These are phyloP conservation scores for Moniliella sp. DNA, from an alignment of 1,284 basidiomycete species.

Conservation along the genomic window DNA sequence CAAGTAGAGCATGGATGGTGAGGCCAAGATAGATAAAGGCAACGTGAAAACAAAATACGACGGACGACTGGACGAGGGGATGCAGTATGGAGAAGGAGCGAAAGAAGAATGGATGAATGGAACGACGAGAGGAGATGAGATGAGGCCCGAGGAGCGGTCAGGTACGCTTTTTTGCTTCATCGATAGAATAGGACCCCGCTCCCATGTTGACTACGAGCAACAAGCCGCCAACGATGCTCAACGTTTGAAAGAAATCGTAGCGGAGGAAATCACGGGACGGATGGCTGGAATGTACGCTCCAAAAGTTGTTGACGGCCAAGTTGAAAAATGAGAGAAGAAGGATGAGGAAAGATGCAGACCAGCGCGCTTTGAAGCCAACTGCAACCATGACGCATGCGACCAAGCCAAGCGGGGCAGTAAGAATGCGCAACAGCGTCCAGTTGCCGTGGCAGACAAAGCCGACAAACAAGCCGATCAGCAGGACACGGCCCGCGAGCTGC, in stretches of 20 bases:
- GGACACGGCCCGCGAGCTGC: conserved; percentile 78
- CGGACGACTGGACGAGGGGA: too few species aligned
- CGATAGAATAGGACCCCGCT: conserved; percentile 82
- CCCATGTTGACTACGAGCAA: conserved; percentile 95
- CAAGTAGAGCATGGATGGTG: too few species aligned
- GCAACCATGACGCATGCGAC: conserved; percentile 87
- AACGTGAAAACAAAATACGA: too few species aligned
- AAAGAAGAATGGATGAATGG: too few species aligned
- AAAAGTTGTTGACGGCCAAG: conserved; percentile 87
- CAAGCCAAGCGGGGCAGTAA: conserved; percentile 49
- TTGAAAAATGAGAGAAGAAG: conserved; percentile 80
- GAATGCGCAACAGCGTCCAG: conserved; percentile 63
- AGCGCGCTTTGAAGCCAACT: conserved; percentile 95
- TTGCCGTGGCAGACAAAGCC: conserved; percentile 84
- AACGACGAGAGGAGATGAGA: too few species aligned
- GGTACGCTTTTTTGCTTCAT: conserved; percentile 99
- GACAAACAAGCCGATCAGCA: conserved; percentile 96
- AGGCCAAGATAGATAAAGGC: too few species aligned
- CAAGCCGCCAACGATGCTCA: conserved; percentile 74
- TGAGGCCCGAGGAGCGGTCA: too few species aligned
- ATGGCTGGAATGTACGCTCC: conserved; percentile 70
- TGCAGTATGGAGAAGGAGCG: too few species aligned
- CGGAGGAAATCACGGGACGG: conserved; percentile 89
- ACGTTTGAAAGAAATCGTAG: conserved; percentile 36
- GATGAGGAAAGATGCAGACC: conserved; percentile 87